Conservation (phyloP, 2,329 filamentous ascomycete species). For the Coleophoma eucalyptorum region DNA sequence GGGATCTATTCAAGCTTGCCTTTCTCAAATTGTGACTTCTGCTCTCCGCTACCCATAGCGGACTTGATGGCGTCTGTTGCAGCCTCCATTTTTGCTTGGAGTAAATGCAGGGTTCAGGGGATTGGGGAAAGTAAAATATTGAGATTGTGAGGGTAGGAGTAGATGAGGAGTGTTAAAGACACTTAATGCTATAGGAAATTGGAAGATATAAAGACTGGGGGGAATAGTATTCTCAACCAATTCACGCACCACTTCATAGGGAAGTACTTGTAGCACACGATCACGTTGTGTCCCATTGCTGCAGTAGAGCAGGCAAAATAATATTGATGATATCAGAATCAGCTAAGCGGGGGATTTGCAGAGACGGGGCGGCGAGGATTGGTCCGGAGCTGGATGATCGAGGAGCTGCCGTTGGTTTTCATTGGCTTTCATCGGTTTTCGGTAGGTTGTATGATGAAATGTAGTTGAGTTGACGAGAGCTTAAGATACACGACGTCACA, state of each 20-base stretch:
- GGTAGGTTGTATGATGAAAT: neutral
- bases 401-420: neutral
- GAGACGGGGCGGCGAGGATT: neutral
- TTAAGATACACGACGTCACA: neutral
- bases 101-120: neutral
- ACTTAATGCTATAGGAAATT: too few relatives aligned
- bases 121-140: neutral
- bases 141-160: neutral
- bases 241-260: conserved; percentile 20
- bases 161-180: too few relatives aligned
- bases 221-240: conserved; percentile 21
- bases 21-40: conserved; percentile 27
- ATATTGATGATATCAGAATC: too few relatives aligned
- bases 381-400: neutral
- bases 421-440: neutral
- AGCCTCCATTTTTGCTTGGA: conserved; percentile 19
- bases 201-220: conserved; percentile 1
- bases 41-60: conserved; percentile 13
- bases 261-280: neutral
- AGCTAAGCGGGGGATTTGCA: too few relatives aligned
- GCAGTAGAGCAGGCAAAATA: too few relatives aligned
- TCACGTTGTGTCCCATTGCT: too few relatives aligned
- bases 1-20: conserved; percentile 19
- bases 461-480: neutral
- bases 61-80: conserved; percentile 23